Conservation (phyloP, 2,329 filamentous ascomycete genomes). For the Sphaerostilbella broomeana region DNA sequence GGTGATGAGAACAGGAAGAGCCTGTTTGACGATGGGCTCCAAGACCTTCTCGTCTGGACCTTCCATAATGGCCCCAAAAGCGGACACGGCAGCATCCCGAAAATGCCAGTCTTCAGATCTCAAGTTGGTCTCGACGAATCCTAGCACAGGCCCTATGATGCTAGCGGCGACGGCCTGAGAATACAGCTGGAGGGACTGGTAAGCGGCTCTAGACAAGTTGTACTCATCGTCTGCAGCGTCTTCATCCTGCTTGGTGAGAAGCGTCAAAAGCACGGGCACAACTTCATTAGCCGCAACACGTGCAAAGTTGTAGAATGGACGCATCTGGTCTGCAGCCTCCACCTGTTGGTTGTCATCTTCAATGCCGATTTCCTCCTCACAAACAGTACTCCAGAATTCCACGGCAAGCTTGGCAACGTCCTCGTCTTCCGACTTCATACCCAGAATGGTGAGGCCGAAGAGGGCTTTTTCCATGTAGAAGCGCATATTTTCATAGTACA, state of each 20-base stretch:
- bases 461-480: slow-evolving; percentile 99
- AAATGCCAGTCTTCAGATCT: slow-evolving; percentile 89
- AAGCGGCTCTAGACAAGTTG: slow-evolving; percentile 89
- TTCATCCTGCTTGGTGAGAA: slow-evolving; percentile 95
- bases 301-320: slow-evolving; percentile 93
- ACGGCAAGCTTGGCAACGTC: slow-evolving; percentile 97
- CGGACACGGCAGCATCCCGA: slow-evolving; percentile 91
- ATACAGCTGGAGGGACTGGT: slow-evolving; percentile 94
- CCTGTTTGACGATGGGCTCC: slow-evolving; percentile 92
- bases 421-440: slow-evolving; percentile 97
- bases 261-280: slow-evolving; percentile 78
- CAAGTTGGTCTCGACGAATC: slow-evolving; percentile 88
- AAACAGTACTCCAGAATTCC: slow-evolving; percentile 99
- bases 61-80: slow-evolving; percentile 98
- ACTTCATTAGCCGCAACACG: slow-evolving; percentile 90
- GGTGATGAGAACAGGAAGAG: slow-evolving; percentile 79
- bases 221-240: slow-evolving; percentile 96
- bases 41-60: slow-evolving; percentile 89
- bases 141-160: slow-evolving; percentile 78
- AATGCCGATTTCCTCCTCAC: slow-evolving; percentile 95
- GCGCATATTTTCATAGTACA: slow-evolving; percentile 99
- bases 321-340: slow-evolving; percentile 75
- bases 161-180: slow-evolving; percentile 81
- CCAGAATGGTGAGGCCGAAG: slow-evolving; percentile 93
- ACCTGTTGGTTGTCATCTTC: slow-evolving; percentile 84